Conservation (phyloP, 192 early-diverging fungal genomes). For the Chytriomyces sp. region DNA sequence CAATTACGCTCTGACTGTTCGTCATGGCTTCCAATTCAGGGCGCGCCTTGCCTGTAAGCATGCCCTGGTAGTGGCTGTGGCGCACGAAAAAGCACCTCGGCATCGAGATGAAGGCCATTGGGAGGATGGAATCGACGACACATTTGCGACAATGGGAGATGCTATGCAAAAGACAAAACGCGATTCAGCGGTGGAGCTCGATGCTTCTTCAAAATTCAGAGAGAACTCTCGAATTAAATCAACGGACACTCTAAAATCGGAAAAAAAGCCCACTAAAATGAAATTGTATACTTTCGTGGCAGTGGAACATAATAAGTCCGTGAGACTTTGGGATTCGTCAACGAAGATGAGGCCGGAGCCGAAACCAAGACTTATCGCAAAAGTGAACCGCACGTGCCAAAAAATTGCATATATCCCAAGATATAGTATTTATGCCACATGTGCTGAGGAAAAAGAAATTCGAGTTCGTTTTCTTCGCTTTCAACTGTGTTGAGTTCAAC, state of each 20-base stretch:
- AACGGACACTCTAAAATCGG: neutral
- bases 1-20: constrained; percentile 43
- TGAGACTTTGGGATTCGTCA: constrained; percentile 46
- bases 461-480: constrained; percentile 22
- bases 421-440: constrained; percentile 42
- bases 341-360: neutral
- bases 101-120: constrained; percentile 33
- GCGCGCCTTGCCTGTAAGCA: constrained; percentile 32
- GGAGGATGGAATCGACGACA: constrained; percentile 18
- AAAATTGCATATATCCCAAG: constrained; percentile 40
- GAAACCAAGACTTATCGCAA: constrained; percentile 22
- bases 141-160: neutral
- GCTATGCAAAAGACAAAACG: neutral
- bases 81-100: constrained; percentile 36
- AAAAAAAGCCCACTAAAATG: neutral
- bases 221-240: neutral
- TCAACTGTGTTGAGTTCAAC: neutral
- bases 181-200: neutral
- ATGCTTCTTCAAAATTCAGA: neutral
- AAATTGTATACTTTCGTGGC: constrained; percentile 38
- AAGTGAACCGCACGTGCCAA: constrained; percentile 21
- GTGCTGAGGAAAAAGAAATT: constrained; percentile 34
- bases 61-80: constrained; percentile 4
- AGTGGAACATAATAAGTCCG: constrained; percentile 35
- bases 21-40: constrained; percentile 45